A percentile compares a stretch with the other conserved stretches of the same genome.
These are phyloP conservation scores for Tricholoma furcatifolium DNA, from an alignment of 768 basidiomycete genomes.

Conservation along the genomic window DNA sequence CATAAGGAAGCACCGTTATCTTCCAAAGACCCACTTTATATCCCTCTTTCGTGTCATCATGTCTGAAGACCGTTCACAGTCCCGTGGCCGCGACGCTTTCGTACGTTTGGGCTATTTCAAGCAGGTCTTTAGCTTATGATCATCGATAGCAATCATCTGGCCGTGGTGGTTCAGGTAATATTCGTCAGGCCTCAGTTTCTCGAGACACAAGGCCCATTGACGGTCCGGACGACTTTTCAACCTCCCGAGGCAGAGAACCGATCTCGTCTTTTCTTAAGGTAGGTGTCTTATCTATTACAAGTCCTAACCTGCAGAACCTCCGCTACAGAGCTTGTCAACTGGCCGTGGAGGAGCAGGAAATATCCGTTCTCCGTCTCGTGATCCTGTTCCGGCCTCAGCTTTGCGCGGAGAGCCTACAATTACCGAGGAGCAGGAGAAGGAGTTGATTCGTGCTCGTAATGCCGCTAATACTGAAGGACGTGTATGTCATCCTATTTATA, in stretches of 20 bases:
- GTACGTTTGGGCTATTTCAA: slow-evolving; percentile 33
- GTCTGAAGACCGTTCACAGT: slow-evolving; percentile 46
- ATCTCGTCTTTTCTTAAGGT: slow-evolving; percentile 35
- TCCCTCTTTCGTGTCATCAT: slow-evolving; percentile 13
- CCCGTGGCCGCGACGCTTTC: slow-evolving; percentile 58
- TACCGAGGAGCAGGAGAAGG: slow-evolving; percentile 39
- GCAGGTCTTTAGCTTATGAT: not conserved
- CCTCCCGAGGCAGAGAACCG: slow-evolving; percentile 62
- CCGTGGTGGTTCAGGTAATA: slow-evolving; percentile 70
- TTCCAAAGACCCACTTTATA: not conserved
- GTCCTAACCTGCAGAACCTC: not conserved
- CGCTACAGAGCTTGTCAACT: slow-evolving; percentile 43
- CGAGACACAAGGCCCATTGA: slow-evolving; percentile 40
- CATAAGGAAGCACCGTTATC: slow-evolving; percentile 1
- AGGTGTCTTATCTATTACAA: slow-evolving; percentile 9
- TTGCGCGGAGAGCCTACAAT: slow-evolving; percentile 24
- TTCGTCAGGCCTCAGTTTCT: slow-evolving; percentile 47
- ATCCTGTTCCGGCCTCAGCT: slow-evolving; percentile 24
- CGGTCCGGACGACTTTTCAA: slow-evolving; percentile 55
- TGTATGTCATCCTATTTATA: slow-evolving; percentile 27
- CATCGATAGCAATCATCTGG: slow-evolving; percentile 52
- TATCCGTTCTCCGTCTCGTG: slow-evolving; percentile 76
- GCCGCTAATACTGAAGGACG: slow-evolving; percentile 28
- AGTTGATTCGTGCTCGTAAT: slow-evolving; percentile 33
- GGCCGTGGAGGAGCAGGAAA: slow-evolving; percentile 88